These are phyloP conservation scores for Mycena latifolia DNA, from an alignment of 768 basidiomycete genomes.

Conservation along the genomic window DNA sequence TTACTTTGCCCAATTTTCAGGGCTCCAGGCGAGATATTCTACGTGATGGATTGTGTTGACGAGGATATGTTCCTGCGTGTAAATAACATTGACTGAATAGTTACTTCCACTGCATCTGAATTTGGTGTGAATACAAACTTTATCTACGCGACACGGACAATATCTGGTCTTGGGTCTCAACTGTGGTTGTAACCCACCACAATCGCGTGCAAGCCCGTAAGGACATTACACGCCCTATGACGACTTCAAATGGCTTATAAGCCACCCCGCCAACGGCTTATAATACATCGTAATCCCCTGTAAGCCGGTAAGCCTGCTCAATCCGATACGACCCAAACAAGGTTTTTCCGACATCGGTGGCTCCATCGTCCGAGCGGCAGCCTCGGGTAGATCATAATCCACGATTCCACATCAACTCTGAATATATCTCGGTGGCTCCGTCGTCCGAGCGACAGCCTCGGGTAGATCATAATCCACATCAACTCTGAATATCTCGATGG, in stretches of 20 bases:
- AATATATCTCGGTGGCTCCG: no score
- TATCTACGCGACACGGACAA: no score
- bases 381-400: no score
- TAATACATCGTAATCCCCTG: no score
- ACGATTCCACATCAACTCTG: no score
- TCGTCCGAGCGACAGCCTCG: no score
- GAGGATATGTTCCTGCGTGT: conserved; percentile 15
- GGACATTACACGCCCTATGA: not conserved
- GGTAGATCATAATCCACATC: no score
- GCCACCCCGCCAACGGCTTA: not conserved
- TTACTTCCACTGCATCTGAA: not conserved
- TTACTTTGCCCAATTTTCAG: conserved; percentile 15
- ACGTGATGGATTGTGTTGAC: conserved; percentile 22
- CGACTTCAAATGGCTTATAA: conserved; percentile 2
- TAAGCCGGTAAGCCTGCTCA: conserved; percentile 3
- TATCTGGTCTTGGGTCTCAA: no score
- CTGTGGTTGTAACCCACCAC: not conserved
- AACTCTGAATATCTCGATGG: no score
- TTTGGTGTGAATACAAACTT: not conserved
- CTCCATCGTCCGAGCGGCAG: no score
- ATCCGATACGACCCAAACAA: conserved; percentile 6
- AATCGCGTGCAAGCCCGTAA: not conserved
- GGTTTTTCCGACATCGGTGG: conserved; percentile 13
- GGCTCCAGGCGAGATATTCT: not conserved
- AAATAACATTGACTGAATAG: conserved; percentile 11